Percentiles rank a stretch among this genome's conserved stretches.
phyloP scores from a whole-genome alignment of 805 yeast species.

The Spathaspora boniae region DNA sequence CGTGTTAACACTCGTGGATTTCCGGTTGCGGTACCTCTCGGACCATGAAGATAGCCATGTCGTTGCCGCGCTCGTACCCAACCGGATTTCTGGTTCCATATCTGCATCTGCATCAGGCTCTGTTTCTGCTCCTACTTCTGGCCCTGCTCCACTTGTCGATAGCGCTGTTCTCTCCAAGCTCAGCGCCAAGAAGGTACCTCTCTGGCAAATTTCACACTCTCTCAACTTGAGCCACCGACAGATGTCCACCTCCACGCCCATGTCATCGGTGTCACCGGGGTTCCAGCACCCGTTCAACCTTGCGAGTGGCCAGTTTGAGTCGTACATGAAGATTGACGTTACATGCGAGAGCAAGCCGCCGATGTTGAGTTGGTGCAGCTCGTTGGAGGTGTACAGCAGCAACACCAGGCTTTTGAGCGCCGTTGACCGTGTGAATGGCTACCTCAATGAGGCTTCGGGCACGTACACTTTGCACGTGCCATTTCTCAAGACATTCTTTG shows the following conservation, averaged over 20 bases:
- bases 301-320: conserved; percentile 21
- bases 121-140: not conserved
- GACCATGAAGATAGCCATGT: conserved; percentile 2
- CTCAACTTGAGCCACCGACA: conserved; percentile 13
- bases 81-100: not conserved
- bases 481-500: conserved; percentile 35
- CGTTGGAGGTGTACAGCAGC: conserved; percentile 11
- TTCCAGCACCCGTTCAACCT: conserved; percentile 12
- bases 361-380: conserved; percentile 28
- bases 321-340: conserved; percentile 21
- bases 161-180: not conserved
- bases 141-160: not conserved
- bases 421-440: conserved; percentile 32
- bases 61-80: conserved; percentile 3
- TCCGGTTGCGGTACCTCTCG: conserved; percentile 7
- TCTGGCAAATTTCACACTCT: conserved; percentile 19
- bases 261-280: conserved; percentile 13
- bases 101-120: not conserved
- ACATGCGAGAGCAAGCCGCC: conserved; percentile 3
- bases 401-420: conserved; percentile 8
- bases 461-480: conserved; percentile 30
- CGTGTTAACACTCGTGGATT: conserved; percentile 7
- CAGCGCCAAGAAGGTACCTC: conserved; percentile 10
- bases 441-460: conserved; percentile 13
- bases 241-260: conserved; percentile 12